Evolutionary conservation across 768 basidiomycete genomes (phyloP).

Genomic region (Dacryopinax spathularia): DNA sequence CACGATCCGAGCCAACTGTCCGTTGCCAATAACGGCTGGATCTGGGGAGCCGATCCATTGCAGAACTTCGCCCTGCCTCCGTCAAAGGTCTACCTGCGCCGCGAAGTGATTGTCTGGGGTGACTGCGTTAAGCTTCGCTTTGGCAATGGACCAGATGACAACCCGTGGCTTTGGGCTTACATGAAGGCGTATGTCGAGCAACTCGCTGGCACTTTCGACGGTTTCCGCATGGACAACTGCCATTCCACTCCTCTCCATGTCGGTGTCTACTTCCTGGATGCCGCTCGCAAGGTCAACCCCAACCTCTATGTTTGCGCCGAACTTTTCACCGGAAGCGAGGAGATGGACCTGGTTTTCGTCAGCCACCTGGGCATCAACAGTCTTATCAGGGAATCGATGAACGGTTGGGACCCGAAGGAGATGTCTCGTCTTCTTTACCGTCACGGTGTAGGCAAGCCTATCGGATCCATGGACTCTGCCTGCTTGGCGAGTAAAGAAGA

Average conservation of each 20-base stretch:
- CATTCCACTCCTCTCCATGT: conserved; percentile 94
- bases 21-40: conserved; percentile 97
- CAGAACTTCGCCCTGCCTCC: conserved; percentile 84
- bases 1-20: conserved; percentile 46
- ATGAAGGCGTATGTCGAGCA: conserved; percentile 72
- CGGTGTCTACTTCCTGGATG: conserved; percentile 89
- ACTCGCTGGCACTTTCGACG: conserved; percentile 76
- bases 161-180: conserved; percentile 89
- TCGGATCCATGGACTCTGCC: conserved; percentile 89
- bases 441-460: conserved; percentile 83
- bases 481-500: conserved; percentile 67
- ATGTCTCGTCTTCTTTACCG: conserved; percentile 76
- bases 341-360: conserved; percentile 85
- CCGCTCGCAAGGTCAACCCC: conserved; percentile 74
- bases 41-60: conserved; percentile 91
- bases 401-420: conserved; percentile 80
- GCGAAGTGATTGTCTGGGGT: conserved; percentile 94
- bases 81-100: conserved; percentile 87
- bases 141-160: conserved; percentile 59
- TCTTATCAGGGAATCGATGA: conserved; percentile 87
- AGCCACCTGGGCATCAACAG: conserved; percentile 86
- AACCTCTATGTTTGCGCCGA: conserved; percentile 95
- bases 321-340: conserved; percentile 89
- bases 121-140: conserved; percentile 98
- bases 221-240: conserved; percentile 96